These are phyloP conservation scores for Moesziomyces sp. DNA, from an alignment of 1,284 basidiomycete species.

Conservation along the genomic window DNA sequence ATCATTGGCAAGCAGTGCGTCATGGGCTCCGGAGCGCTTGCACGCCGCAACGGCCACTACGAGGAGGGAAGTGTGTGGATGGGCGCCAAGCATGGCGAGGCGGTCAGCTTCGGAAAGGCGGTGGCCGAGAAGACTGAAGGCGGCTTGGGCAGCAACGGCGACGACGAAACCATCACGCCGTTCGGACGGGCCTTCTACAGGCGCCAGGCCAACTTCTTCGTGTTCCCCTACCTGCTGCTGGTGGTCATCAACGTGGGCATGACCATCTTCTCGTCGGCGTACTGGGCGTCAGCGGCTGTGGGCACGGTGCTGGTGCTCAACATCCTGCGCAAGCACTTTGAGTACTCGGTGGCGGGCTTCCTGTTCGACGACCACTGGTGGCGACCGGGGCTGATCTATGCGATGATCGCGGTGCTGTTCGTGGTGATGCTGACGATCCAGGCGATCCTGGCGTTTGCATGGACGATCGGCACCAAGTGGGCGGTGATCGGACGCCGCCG, in stretches of 20 bases:
- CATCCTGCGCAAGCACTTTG: conserved; percentile 53
- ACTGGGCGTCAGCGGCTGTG: conserved; percentile 66
- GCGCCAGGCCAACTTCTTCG: conserved; percentile 67
- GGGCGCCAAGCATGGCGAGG: conserved; percentile 67
- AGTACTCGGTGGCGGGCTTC: conserved; percentile 33
- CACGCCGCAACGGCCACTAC: conserved; percentile 65
- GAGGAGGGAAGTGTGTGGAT: conserved; percentile 67
- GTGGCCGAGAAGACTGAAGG: conserved; percentile 53
- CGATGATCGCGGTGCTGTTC: conserved; percentile 60
- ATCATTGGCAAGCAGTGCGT: conserved; percentile 66
- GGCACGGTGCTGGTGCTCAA: conserved; percentile 64
- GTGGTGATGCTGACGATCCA: conserved; percentile 61
- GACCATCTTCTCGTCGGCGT: conserved; percentile 62
- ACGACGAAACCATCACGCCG: conserved; percentile 65
- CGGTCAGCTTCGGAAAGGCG: conserved; percentile 66
- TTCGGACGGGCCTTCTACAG: conserved; percentile 67
- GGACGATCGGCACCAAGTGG: conserved; percentile 66
- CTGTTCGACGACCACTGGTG: conserved; percentile 67
- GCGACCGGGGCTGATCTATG: conserved; percentile 64
- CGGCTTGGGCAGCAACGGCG: conserved; percentile 22
- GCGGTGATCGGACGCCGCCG: conserved; percentile 64
- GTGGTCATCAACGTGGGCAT: conserved; percentile 64
- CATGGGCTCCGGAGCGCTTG: conserved; percentile 67
- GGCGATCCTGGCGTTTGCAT: conserved; percentile 58
- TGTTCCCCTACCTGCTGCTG: conserved; percentile 66